Evolutionary conservation across 805 yeast genomes (phyloP), one percentile per base, ranked within the genome.

Genomic region (Saccharomycopsis sp.): DNA sequence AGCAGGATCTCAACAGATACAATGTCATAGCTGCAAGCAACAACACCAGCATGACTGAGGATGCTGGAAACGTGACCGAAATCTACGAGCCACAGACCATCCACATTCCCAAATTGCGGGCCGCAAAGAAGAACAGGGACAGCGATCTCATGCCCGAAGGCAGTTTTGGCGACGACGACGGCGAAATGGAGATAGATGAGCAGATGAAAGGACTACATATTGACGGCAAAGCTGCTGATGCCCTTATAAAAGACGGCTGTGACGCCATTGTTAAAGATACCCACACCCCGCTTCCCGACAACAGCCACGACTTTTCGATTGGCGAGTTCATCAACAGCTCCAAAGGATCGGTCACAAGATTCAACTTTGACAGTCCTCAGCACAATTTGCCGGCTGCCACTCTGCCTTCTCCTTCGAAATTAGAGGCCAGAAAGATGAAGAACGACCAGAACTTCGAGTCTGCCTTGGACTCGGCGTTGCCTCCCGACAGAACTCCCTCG

Each of bases 401-500:
- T 19, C 9, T 14, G 25, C 22, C 8, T 2, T 51, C 54, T 2
- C 58, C 58, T 1, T 55, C 58, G 5, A 58, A 51, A 41, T n/a
- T 54, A 2, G 55, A 53, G 19, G 49, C 41, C 15, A 47, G 23
- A 47, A 56, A 51, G 15, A 56, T 49, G 5, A 56, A 52, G 17
- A 53, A n/a, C 20, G 53, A 47, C 17, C 47, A 55, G 9, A 50
- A 54, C 24, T 55, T 61, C 9, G 62, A 61, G 29, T 41, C 47
- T 38, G 56, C 62, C 23, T 35, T 61, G 15, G 58, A 61, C 34
- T 61, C 63, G 9, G 63, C 55, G 15, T 44, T 61, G 23, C 63
- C 63, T 8, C 56, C 55, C 8, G 63, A 61, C 50, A 54, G 63
- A 42, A 58, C 63, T 3, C 62, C 59, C 15, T 61, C 63, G 3